Conservation (phyloP, 257 asterid species). For the Galeopsis tetrahit region DNA sequence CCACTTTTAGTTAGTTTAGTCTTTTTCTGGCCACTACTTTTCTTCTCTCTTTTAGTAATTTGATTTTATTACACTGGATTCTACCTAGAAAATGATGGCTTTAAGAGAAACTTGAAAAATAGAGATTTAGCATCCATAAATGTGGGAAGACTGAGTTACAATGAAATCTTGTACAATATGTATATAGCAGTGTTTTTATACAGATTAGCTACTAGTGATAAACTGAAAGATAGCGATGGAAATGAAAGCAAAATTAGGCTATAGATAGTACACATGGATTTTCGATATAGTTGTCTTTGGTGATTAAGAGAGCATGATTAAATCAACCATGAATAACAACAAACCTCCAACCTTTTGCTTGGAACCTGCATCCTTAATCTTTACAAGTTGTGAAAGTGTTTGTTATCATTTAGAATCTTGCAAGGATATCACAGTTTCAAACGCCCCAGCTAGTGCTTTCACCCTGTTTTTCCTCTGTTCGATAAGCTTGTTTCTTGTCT, state of each 20-base stretch:
- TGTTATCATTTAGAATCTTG: constrained; percentile 52
- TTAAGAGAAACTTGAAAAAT: not conserved
- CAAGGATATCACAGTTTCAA: constrained; percentile 68
- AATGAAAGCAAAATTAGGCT: constrained; percentile 1
- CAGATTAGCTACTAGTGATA: constrained; percentile 7
- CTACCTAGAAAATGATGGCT: not conserved
- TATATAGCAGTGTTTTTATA: constrained; percentile 11
- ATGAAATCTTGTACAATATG: constrained; percentile 21
- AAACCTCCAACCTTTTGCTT: not conserved
- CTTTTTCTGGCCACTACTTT: too few relatives aligned
- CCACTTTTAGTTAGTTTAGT: too few relatives aligned
- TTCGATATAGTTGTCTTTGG: not conserved
- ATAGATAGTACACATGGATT: constrained; percentile 3
- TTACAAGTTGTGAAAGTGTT: not conserved
- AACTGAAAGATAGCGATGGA: not conserved
- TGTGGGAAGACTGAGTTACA: constrained; percentile 18
- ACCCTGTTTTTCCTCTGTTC: constrained; percentile 77
- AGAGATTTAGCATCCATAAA: not conserved
- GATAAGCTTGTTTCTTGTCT: constrained; percentile 61
- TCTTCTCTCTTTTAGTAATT: too few relatives aligned
- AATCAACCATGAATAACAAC: constrained; percentile 32
- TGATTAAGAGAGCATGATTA: constrained; percentile 18
- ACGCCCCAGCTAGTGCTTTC: constrained; percentile 84
- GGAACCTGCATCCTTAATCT: not conserved
- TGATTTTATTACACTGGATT: not conserved